phyloP scores from a whole-genome alignment of 495 filamentous ascomycete genomes.

The Neurospora sp. region DNA sequence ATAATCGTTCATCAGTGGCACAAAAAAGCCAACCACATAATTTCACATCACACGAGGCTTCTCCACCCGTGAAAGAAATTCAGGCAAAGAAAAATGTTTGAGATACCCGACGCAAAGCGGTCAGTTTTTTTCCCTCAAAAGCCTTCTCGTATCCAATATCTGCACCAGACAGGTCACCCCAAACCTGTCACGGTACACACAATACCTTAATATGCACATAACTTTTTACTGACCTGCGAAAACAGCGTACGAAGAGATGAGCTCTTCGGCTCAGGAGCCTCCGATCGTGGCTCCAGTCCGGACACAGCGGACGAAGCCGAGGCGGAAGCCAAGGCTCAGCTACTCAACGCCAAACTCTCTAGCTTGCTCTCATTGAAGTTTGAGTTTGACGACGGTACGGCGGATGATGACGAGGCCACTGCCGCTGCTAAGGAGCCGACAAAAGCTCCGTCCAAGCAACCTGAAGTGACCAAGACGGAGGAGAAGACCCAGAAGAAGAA shows the following conservation, averaged over 20 bases:
- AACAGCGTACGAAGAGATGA: constrained; percentile 43
- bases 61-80: neutral
- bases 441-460: neutral
- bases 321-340: constrained; percentile 22
- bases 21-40: neutral
- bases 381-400: neutral
- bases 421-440: neutral
- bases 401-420: neutral
- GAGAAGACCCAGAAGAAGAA: neutral
- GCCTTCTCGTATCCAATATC: neutral
- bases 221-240: neutral
- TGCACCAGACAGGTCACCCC: neutral
- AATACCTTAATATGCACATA: neutral
- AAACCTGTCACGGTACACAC: neutral
- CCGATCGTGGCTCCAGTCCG: constrained; percentile 12
- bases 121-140: constrained; percentile 13
- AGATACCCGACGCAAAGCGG: constrained; percentile 44
- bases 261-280: constrained; percentile 27
- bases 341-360: constrained; percentile 32
- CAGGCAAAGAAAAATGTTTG: constrained; percentile 33
- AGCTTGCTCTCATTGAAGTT: constrained; percentile 27
- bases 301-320: constrained; percentile 14
- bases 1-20: neutral
- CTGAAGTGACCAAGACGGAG: neutral
- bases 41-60: neutral